phyloP scores from a whole-genome alignment of 148 eudicot species.

The Limonium bicolor region DNA sequence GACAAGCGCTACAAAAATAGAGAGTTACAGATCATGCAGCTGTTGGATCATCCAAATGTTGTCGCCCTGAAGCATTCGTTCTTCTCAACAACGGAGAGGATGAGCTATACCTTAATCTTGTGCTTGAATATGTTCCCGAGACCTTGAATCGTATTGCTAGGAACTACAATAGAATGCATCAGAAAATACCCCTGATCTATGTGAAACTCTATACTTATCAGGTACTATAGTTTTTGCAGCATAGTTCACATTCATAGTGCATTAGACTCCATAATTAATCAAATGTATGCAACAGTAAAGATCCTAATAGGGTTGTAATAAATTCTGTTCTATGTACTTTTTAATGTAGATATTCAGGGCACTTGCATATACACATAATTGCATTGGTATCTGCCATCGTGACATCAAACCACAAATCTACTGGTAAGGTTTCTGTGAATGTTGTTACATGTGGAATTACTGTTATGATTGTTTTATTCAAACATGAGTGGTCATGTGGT shows the following conservation, averaged over 20 bases:
- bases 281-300: background rate
- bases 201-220: slow-evolving; percentile 94
- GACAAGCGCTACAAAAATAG: slow-evolving; percentile 99
- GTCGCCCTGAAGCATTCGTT: slow-evolving; percentile 94
- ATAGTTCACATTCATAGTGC: background rate
- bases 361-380: slow-evolving; percentile 72
- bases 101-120: slow-evolving; percentile 94
- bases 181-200: slow-evolving; percentile 80
- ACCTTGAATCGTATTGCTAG: slow-evolving; percentile 88
- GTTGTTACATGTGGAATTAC: background rate
- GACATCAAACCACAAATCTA: slow-evolving; percentile 95
- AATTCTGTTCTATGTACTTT: background rate
- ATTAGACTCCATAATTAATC: background rate
- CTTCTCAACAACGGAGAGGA: slow-evolving; percentile 84
- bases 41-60: slow-evolving; percentile 97
- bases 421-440: slow-evolving; percentile 34
- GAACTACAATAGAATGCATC: slow-evolving; percentile 83
- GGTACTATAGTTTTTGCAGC: slow-evolving; percentile 17
- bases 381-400: slow-evolving; percentile 89
- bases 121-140: slow-evolving; percentile 96
- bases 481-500: too few relatives aligned
- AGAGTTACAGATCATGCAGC: slow-evolving; percentile 97
- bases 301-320: background rate
- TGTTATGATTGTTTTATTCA: background rate
- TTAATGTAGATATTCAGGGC: slow-evolving; percentile 82